Base-by-base conservation (phyloP, 1,284 basidiomycete species). In the Vanrija humicola region DNA sequence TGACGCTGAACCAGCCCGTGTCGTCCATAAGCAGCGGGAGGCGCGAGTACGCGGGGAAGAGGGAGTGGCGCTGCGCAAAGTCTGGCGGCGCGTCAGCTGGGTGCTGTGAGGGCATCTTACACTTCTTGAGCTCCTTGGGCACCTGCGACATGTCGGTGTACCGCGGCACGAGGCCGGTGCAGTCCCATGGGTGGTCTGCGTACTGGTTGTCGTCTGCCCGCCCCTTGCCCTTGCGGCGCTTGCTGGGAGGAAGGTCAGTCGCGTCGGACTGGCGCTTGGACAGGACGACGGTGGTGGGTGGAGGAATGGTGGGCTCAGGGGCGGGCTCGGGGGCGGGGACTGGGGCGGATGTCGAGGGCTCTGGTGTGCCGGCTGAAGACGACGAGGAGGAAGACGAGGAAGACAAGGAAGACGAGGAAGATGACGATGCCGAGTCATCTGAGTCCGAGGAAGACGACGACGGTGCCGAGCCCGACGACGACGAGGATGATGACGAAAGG, bases 1-100 rank as follows among this genome's bases (percentile, higher is more conserved):
- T 99, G 52, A 98, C 86, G 56, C 90, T 93, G 76, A 88, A 99
- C 96, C 96, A 98, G 3, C 93, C 94, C 74, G 93, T 89, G 21
- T 68, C 60, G 63, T 81, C 80, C 53, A 81, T 68, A 1, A 79
- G 68, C 47, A 79, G 69, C 1, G 78, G 77, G 0, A 76, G 62
- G n/a, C 84, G 75, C 48, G 87, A 84, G 68, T 93, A 96, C 16
- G 84, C 76, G 1, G 87, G 88, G 73, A 96, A 91, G 60, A 85
- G 86, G 2, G 89, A 83, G 51, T 84, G 81, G 28, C 93, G 81
- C 70, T 97, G 93, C 15, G 81, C 82, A 69, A 89, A 96, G 73
- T 96, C 92, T 96, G 71, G 28, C 10, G 28, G 21, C 10, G 15
- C 5, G 50, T 54, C 44, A 38, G 43, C 29, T 12, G 40, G 34